Evolutionary conservation across 2,329 filamentous ascomycete species (phyloP).

Genomic region (Claviceps maximensis): DNA sequence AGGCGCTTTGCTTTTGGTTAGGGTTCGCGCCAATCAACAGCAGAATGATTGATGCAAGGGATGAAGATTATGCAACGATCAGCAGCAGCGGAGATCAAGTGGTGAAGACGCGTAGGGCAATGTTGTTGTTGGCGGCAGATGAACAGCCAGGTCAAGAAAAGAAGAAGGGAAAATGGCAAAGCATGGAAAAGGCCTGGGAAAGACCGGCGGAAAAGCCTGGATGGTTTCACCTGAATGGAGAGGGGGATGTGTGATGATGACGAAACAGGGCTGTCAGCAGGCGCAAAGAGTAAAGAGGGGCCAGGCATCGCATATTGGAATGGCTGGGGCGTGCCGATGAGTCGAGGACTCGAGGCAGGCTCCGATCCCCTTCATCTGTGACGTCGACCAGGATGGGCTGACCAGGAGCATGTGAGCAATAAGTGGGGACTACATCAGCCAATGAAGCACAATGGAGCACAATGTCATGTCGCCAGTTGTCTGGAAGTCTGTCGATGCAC

Average conservation of each 20-base stretch:
- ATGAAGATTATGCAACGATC: background rate
- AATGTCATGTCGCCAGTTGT: background rate
- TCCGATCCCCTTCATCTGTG: background rate
- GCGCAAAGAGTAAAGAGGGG: background rate
- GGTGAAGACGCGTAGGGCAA: background rate
- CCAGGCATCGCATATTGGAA: background rate
- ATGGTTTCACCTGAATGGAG: background rate
- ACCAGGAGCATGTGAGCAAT: background rate
- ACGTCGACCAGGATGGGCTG: too few relatives aligned
- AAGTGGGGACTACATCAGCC: background rate
- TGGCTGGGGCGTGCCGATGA: background rate
- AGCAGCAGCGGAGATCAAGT: background rate
- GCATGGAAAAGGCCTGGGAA: too few relatives aligned
- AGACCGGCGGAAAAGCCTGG: too few relatives aligned
- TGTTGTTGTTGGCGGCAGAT: background rate
- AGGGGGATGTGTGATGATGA: conserved; percentile 2
- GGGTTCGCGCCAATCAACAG: conserved; percentile 1
- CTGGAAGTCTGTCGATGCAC: too few relatives aligned
- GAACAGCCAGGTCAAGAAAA: background rate
- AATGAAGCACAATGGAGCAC: background rate
- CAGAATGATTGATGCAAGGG: background rate
- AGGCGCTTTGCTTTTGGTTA: conserved; percentile 3
- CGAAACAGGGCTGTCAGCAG: conserved; percentile 4
- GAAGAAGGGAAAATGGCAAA: background rate
- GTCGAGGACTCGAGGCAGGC: background rate